Evolutionary conservation across 23 red algal species (phyloP).

Genomic region (Agarophyton chilense): DNA sequence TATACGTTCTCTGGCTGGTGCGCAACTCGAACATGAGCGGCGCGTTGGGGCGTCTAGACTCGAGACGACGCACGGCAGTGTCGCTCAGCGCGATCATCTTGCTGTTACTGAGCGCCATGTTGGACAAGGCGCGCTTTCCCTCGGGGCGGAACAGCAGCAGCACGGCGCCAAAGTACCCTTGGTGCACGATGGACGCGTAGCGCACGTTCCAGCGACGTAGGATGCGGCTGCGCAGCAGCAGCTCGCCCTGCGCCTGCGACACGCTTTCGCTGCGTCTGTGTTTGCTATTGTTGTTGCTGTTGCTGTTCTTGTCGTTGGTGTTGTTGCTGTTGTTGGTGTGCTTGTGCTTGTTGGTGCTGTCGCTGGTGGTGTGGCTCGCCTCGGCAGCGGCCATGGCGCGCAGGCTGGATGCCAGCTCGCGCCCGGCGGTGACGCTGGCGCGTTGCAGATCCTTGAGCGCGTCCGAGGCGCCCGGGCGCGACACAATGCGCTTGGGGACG

Average conservation of each 20-base stretch:
- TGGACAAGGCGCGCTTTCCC: not conserved
- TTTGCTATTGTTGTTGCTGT: too few species aligned
- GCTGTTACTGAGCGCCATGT: conserved; percentile 43
- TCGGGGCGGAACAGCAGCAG: conserved; percentile 64
- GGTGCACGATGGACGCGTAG: conserved; percentile 59
- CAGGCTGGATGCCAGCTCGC: conserved; percentile 48
- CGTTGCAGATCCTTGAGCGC: conserved; percentile 62
- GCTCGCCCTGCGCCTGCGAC: conserved; percentile 43
- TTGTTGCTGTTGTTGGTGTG: too few species aligned
- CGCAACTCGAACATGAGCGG: conserved; percentile 45
- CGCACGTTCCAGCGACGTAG: conserved; percentile 54
- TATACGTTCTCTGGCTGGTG: conserved; percentile 47
- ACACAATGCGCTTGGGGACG: conserved; percentile 49
- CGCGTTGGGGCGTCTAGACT: not conserved
- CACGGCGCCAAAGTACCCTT: conserved; percentile 74
- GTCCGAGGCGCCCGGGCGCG: conserved; percentile 31
- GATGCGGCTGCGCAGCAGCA: conserved; percentile 54
- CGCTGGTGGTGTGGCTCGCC: not conserved
- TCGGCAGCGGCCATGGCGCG: conserved; percentile 13
- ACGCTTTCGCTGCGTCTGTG: not conserved
- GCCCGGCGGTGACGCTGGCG: conserved; percentile 47
- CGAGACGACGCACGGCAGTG: conserved; percentile 31
- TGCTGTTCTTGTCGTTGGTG: too few species aligned
- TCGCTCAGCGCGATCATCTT: conserved; percentile 76
- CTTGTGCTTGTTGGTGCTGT: not conserved